phyloP scores from a whole-genome alignment of 352 stramenopile species.

The Globisporangium abappressorium region DNA sequence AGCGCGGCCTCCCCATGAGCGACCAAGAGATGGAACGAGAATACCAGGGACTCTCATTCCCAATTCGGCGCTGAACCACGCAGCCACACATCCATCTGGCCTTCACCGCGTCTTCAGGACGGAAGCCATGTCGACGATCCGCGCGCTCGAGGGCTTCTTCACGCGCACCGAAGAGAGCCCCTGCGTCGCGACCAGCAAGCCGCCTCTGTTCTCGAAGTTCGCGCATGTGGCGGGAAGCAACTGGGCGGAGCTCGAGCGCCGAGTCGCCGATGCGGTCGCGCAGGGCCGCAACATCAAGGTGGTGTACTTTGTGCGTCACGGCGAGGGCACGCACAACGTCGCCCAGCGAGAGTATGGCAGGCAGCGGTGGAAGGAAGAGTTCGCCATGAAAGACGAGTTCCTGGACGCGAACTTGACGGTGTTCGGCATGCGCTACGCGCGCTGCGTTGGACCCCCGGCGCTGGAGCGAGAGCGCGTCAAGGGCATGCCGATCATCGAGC shows the following conservation, averaged over 20 bases:
- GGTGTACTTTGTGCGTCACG: constrained; percentile 76
- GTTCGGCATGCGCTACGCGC: constrained; percentile 51
- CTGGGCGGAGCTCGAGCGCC: constrained; percentile 26
- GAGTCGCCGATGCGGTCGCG: constrained; percentile 10
- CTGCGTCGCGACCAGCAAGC: neutral
- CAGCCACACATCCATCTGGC: neutral
- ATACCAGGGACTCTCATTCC: neutral
- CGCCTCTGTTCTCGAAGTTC: constrained; percentile 35
- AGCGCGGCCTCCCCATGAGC: neutral
- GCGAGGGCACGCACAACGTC: constrained; percentile 70
- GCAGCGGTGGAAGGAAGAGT: constrained; percentile 54
- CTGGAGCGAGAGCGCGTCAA: constrained; percentile 34
- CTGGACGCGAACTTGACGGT: constrained; percentile 65
- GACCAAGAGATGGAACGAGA: neutral
- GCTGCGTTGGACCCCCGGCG: constrained; percentile 32
- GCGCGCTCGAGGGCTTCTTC: constrained; percentile 35
- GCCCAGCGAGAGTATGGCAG: constrained; percentile 49
- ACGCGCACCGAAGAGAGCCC: neutral
- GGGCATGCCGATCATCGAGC: constrained; percentile 61
- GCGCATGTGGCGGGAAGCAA: constrained; percentile 20
- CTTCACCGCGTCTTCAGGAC: neutral
- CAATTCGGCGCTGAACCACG: neutral
- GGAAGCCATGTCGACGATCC: constrained; percentile 9
- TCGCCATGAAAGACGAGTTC: constrained; percentile 53
- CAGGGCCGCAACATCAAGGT: constrained; percentile 46